Evolutionary conservation across 768 basidiomycete genomes (phyloP).

Genomic region (Rhodotorula babjevae): DNA sequence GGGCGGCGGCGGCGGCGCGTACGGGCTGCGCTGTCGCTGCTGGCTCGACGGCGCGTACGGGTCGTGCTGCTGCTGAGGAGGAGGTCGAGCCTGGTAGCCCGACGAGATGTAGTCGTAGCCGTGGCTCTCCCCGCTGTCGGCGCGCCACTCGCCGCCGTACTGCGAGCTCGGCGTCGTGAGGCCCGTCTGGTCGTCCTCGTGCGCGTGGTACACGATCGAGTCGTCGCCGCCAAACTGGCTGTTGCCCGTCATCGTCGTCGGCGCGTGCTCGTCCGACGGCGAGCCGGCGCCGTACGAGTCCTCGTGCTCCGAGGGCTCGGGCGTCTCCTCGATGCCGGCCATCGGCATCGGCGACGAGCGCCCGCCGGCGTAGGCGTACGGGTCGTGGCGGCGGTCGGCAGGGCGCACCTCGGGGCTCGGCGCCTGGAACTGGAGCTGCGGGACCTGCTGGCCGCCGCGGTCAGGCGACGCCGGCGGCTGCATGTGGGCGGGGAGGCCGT

Average conservation of each 20-base stretch:
- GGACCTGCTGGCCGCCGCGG: conserved; percentile 1
- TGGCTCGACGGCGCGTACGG: conserved; percentile 6
- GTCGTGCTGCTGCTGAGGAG: conserved; percentile 1
- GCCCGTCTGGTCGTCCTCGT: conserved; percentile 2
- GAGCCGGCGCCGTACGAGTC: neutral
- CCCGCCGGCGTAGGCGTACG: conserved; percentile 11
- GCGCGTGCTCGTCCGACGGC: neutral
- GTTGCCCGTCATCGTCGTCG: too few relatives aligned
- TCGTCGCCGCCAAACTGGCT: conserved; percentile 9
- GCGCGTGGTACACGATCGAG: neutral
- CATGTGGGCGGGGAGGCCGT: neutral
- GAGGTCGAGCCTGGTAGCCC: neutral
- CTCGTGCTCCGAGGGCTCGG: conserved; percentile 16
- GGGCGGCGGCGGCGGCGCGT: neutral
- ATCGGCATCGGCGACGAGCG: conserved; percentile 9
- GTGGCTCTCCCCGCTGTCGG: conserved; percentile 8
- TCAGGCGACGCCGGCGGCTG: conserved; percentile 2
- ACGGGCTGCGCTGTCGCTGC: conserved; percentile 12
- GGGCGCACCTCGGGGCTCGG: conserved; percentile 14
- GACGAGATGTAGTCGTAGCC: conserved; percentile 35
- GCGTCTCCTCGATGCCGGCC: conserved; percentile 33
- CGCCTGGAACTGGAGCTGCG: conserved; percentile 24
- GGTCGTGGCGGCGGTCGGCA: neutral
- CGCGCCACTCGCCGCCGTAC: conserved; percentile 37
- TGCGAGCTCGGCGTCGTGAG: conserved; percentile 31